phyloP scores from a whole-genome alignment of 352 stramenopile genomes.

The Plasmopara viticola region DNA sequence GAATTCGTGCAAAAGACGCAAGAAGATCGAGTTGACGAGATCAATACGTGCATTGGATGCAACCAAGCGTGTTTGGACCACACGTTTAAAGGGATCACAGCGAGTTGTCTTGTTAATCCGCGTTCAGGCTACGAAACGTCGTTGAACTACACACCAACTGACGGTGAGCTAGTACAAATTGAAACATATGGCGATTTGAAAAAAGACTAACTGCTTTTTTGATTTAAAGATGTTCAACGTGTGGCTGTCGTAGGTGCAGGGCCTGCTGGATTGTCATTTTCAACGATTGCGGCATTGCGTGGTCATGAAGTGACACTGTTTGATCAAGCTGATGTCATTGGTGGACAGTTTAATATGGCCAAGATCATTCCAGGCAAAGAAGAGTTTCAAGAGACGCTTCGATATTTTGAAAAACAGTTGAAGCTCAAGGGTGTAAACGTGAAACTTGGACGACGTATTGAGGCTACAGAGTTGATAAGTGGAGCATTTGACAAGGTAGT shows the following conservation, averaged over 20 bases:
- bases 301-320: constrained; percentile 94
- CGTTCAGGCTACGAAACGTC: constrained; percentile 92
- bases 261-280: constrained; percentile 90
- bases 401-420: constrained; percentile 91
- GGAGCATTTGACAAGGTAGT: constrained; percentile 90
- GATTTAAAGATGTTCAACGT: constrained; percentile 30
- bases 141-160: constrained; percentile 63
- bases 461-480: constrained; percentile 41
- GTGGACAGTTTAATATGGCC: constrained; percentile 96
- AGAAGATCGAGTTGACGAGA: constrained; percentile 86
- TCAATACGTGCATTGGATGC: constrained; percentile 98
- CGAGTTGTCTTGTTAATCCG: constrained; percentile 96
- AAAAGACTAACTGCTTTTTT: background rate
- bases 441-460: constrained; percentile 50
- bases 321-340: constrained; percentile 82
- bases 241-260: constrained; percentile 92
- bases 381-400: constrained; percentile 96
- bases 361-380: constrained; percentile 96
- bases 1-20: constrained; percentile 91
- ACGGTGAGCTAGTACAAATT: constrained; percentile 16
- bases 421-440: constrained; percentile 83
- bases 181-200: background rate
- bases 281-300: constrained; percentile 78
- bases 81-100: constrained; percentile 93
- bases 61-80: constrained; percentile 97